These are phyloP conservation scores for Colletotrichum shisoi DNA, from an alignment of 2,329 filamentous ascomycete species.

Conservation along the genomic window DNA sequence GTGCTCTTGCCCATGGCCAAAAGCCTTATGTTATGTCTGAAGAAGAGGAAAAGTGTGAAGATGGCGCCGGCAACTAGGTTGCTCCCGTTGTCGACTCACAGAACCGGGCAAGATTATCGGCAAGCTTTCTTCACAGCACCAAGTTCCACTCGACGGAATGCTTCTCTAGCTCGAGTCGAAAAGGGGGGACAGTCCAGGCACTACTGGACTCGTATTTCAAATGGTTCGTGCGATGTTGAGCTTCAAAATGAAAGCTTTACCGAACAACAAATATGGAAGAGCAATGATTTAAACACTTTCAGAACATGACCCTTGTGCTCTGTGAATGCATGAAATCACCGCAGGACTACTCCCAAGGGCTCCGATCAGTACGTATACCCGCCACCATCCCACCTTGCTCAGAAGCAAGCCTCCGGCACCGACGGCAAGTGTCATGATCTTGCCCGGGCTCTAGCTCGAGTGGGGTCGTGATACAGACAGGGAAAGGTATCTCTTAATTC, in stretches of 20 bases:
- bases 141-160: neutral
- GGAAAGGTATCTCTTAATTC: neutral
- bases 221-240: neutral
- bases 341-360: neutral
- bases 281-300: neutral
- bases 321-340: neutral
- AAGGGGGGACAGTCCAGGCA: neutral
- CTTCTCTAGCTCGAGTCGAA: neutral
- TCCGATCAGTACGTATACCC: neutral
- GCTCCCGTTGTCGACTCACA: neutral
- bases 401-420: neutral
- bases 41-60: neutral
- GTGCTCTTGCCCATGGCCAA: slow-evolving; percentile 42
- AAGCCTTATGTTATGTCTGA: neutral
- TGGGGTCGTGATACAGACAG: neutral
- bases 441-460: neutral
- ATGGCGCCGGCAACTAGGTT: too few species aligned
- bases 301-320: neutral
- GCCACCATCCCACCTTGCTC: neutral
- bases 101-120: neutral
- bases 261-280: neutral
- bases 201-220: too few species aligned
- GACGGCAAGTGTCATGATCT: neutral
- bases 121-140: neutral
- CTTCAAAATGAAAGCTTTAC: neutral